Percentiles rank a stretch among this genome's conserved stretches.
These are phyloP conservation scores for Chrysosporium keratinophilum DNA, from an alignment of 2,329 filamentous ascomycete species.

Conservation along the genomic window DNA sequence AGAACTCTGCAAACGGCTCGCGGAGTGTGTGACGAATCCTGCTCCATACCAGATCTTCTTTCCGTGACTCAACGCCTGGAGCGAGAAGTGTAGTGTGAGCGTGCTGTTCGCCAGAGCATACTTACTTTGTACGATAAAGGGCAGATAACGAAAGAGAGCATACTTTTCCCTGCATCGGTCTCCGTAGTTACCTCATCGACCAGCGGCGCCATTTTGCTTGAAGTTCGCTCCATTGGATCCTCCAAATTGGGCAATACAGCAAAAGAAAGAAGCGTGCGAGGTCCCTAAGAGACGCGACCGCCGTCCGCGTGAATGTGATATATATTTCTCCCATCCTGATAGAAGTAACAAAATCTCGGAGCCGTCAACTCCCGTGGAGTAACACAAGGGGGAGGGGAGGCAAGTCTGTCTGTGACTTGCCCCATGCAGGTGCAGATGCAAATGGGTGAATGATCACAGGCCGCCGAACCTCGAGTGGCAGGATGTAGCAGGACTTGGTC, in stretches of 20 bases:
- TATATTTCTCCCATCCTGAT: not conserved
- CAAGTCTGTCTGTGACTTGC: no score
- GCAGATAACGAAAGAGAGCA: not conserved
- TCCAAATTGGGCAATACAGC: not conserved
- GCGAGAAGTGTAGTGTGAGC: not conserved
- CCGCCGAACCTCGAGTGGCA: no score
- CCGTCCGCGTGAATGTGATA: not conserved
- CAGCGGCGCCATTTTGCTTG: not conserved
- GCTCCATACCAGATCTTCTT: conserved; percentile 41
- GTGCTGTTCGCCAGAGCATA: not conserved
- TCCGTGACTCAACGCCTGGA: not conserved
- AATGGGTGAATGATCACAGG: no score
- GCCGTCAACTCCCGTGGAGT: not conserved
- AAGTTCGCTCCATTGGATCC: not conserved
- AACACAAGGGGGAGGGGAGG: not conserved
- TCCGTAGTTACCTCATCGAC: not conserved
- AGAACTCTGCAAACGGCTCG: conserved; percentile 57
- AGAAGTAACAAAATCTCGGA: not conserved
- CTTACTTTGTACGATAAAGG: not conserved
- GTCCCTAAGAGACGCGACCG: not conserved
- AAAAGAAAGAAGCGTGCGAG: not conserved
- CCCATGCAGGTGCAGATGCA: no score
- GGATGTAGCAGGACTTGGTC: no score
- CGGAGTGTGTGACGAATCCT: conserved; percentile 42
- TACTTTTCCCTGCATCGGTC: not conserved